Evolutionary conservation across 2,329 filamentous ascomycete species (phyloP).

Genomic region (Endothia cerciana): DNA sequence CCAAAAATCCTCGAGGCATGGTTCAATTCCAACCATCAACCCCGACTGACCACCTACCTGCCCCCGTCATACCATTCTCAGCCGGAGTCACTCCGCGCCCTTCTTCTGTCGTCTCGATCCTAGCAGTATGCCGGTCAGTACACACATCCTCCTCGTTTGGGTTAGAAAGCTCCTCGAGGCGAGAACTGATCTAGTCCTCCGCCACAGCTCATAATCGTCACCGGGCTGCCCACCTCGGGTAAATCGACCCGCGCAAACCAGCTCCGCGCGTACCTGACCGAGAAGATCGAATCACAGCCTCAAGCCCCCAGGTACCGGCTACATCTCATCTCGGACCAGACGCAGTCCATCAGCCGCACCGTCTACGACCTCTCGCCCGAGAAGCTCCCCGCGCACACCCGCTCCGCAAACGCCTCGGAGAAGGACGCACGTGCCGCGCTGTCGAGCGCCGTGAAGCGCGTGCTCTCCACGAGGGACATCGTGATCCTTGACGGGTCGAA

Average conservation of each 20-base stretch:
- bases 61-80: neutral
- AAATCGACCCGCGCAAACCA: slow-evolving; percentile 70
- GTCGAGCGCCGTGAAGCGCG: slow-evolving; percentile 78
- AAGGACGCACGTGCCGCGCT: slow-evolving; percentile 80
- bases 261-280: slow-evolving; percentile 65
- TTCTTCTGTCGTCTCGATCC: no score
- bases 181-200: slow-evolving; percentile 4
- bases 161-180: neutral
- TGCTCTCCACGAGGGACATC: slow-evolving; percentile 72
- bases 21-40: neutral
- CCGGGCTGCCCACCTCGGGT: slow-evolving; percentile 69
- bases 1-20: neutral
- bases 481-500: slow-evolving; percentile 81
- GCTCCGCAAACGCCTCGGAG: slow-evolving; percentile 74
- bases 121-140: slow-evolving; percentile 4
- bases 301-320: slow-evolving; percentile 59
- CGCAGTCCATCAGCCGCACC: slow-evolving; percentile 67
- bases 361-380: slow-evolving; percentile 69
- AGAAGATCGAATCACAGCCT: slow-evolving; percentile 52
- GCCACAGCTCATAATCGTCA: slow-evolving; percentile 67
- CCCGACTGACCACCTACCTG: neutral
- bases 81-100: neutral
- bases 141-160: neutral
- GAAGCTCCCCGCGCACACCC: slow-evolving; percentile 59
- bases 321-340: slow-evolving; percentile 75